phyloP scores from a whole-genome alignment of 768 basidiomycete species.

The Crepidotus variabilis region DNA sequence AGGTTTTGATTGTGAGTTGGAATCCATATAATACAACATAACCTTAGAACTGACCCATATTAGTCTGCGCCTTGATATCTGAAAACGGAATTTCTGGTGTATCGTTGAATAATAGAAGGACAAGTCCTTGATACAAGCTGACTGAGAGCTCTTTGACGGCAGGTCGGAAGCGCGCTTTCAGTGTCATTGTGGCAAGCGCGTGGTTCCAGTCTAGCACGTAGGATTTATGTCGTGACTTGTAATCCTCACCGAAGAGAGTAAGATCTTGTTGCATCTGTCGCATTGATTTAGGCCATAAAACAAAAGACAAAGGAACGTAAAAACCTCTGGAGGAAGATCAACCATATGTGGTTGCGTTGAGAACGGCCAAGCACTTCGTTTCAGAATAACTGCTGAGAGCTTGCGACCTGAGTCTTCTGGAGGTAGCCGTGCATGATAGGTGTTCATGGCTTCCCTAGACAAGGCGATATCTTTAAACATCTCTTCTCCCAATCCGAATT shows the following conservation, averaged over 20 bases:
- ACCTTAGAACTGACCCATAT: slow-evolving; percentile 58
- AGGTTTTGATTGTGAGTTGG: slow-evolving; percentile 13
- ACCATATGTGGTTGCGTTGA: slow-evolving; percentile 44
- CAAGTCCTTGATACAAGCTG: slow-evolving; percentile 86
- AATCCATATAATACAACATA: background rate
- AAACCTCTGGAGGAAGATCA: slow-evolving; percentile 50
- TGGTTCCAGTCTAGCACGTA: slow-evolving; percentile 84
- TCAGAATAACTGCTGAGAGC: slow-evolving; percentile 78
- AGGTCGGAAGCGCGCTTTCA: slow-evolving; percentile 64
- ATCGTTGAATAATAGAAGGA: slow-evolving; percentile 85
- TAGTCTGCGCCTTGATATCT: slow-evolving; percentile 64
- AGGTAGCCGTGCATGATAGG: slow-evolving; percentile 50
- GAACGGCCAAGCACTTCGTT: slow-evolving; percentile 88
- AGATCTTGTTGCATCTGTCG: slow-evolving; percentile 73
- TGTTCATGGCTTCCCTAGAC: slow-evolving; percentile 68
- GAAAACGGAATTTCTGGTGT: slow-evolving; percentile 52
- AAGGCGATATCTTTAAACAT: slow-evolving; percentile 92
- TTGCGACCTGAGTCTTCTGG: slow-evolving; percentile 38
- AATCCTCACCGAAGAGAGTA: slow-evolving; percentile 59
- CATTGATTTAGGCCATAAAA: background rate
- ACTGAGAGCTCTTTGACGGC: slow-evolving; percentile 85
- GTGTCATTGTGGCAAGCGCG: slow-evolving; percentile 75
- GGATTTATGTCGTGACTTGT: slow-evolving; percentile 74
- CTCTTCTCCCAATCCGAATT: slow-evolving; percentile 89
- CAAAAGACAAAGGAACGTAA: slow-evolving; percentile 16